phyloP scores from a whole-genome alignment of 768 basidiomycete genomes.

The Mycena floridula region DNA sequence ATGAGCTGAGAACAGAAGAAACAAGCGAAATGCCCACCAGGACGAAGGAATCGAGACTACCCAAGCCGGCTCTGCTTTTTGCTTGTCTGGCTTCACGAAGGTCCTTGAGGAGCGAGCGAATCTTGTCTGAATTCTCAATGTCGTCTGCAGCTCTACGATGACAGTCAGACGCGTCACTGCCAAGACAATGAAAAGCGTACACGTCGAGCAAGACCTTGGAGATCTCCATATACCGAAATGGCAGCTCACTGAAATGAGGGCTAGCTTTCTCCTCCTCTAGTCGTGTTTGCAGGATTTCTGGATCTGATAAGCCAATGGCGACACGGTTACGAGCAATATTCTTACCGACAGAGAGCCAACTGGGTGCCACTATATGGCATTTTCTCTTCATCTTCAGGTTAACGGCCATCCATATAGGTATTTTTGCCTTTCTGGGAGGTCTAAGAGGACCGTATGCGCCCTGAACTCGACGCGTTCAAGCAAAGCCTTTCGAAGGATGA shows the following conservation, averaged over 20 bases:
- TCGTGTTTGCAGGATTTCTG: slow-evolving; percentile 78
- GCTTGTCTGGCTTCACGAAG: slow-evolving; percentile 94
- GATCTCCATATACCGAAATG: slow-evolving; percentile 86
- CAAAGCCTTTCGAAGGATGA: not conserved
- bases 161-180: not conserved
- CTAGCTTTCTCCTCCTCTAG: slow-evolving; percentile 70
- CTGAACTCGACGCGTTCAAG: slow-evolving; percentile 31
- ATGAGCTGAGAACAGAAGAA: slow-evolving; percentile 1
- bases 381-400: slow-evolving; percentile 93
- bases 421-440: slow-evolving; percentile 75
- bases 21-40: slow-evolving; percentile 46
- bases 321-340: slow-evolving; percentile 6
- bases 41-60: slow-evolving; percentile 74
- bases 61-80: slow-evolving; percentile 83
- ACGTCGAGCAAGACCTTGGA: slow-evolving; percentile 90
- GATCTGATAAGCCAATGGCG: not conserved
- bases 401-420: slow-evolving; percentile 96
- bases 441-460: slow-evolving; percentile 90
- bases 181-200: slow-evolving; percentile 39
- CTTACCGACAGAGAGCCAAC: slow-evolving; percentile 85
- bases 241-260: slow-evolving; percentile 70
- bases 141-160: slow-evolving; percentile 80
- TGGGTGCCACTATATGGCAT: slow-evolving; percentile 86
- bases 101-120: slow-evolving; percentile 85
- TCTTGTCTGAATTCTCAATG: slow-evolving; percentile 73